Conservation (phyloP, 306 rosid genomes). For the Benincasa hispida region DNA sequence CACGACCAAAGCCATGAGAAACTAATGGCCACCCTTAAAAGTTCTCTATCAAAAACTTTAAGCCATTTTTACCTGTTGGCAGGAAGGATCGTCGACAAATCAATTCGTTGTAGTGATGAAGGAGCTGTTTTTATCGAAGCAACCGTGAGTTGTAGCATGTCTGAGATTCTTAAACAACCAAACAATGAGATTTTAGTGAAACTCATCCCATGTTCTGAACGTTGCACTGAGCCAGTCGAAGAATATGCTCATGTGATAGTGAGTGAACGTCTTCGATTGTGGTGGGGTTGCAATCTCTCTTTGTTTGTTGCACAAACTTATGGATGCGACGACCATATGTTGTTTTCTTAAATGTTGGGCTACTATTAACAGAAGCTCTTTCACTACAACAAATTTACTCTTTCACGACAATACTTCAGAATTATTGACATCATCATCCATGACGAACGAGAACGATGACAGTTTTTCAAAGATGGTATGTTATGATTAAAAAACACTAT, state of each 20-base stretch:
- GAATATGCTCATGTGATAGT: neutral
- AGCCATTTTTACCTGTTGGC: slow-evolving; percentile 31
- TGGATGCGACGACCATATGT: neutral
- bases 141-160: neutral
- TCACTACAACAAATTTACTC: neutral
- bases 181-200: neutral
- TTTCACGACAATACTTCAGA: too few relatives aligned
- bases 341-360: slow-evolving; percentile 8
- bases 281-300: neutral
- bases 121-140: slow-evolving; percentile 32
- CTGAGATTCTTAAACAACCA: neutral
- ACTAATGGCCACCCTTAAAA: slow-evolving; percentile 21
- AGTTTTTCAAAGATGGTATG: neutral
- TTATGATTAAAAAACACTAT: neutral
- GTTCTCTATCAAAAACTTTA: slow-evolving; percentile 31
- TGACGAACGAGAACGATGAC: neutral
- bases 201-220: neutral
- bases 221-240: neutral
- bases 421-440: too few relatives aligned
- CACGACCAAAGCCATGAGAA: neutral
- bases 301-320: neutral
- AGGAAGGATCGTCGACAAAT: slow-evolving; percentile 17
- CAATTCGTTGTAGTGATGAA: slow-evolving; percentile 33
- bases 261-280: neutral
- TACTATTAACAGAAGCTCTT: neutral